Evolutionary conservation across 2,329 filamentous ascomycete genomes (phyloP).

Genomic region (Penicillium sp.): DNA sequence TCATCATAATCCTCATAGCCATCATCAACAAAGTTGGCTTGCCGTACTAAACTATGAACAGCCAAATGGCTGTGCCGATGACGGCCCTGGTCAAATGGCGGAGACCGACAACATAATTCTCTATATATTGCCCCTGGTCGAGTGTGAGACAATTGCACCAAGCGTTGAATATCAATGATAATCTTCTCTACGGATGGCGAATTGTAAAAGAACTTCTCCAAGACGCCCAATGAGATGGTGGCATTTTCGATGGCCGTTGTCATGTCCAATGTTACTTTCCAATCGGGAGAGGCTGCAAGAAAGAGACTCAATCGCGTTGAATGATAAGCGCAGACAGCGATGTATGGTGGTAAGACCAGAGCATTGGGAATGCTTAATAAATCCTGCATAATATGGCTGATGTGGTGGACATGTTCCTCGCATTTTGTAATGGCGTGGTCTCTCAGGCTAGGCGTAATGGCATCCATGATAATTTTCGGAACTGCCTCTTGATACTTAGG

Average conservation of each 20-base stretch:
- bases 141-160: constrained; percentile 1
- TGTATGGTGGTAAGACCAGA: constrained; percentile 5
- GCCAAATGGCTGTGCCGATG: constrained; percentile 16
- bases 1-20: constrained; percentile 6
- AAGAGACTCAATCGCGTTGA: constrained; percentile 14
- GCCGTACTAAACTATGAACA: constrained; percentile 15
- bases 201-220: constrained; percentile 6
- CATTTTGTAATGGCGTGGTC: constrained; percentile 9
- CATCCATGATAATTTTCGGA: constrained; percentile 11
- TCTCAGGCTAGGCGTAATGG: constrained; percentile 6
- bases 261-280: not conserved
- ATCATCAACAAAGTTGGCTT: constrained; percentile 15
- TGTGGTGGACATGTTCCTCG: constrained; percentile 8
- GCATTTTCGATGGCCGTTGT: constrained; percentile 5
- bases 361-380: not conserved
- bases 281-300: constrained; percentile 3
- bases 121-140: constrained; percentile 7
- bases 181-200: constrained; percentile 4
- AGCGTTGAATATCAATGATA: constrained; percentile 9
- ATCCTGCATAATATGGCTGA: constrained; percentile 7
- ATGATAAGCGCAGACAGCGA: constrained; percentile 19
- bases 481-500: constrained; percentile 13
- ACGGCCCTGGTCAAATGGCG: constrained; percentile 11
- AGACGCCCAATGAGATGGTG: constrained; percentile 1
- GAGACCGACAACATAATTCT: constrained; percentile 7